Base-by-base conservation (phyloP, 208 protist genomes). In the Leishmania tarentolae region DNA sequence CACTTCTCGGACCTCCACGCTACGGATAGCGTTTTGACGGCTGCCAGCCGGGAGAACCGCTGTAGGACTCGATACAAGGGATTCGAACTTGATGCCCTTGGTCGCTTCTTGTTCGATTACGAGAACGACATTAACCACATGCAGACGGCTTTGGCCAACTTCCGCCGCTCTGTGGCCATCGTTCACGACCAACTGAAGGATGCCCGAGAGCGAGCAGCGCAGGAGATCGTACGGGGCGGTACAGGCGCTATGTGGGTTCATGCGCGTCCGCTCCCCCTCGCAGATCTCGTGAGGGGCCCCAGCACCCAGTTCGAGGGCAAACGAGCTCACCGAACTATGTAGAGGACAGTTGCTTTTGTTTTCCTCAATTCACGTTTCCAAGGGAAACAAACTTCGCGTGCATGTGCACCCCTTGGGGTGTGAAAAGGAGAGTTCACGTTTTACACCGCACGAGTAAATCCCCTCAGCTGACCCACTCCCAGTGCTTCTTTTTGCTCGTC, bases 131-230 rank as follows among this genome's bases (percentile, higher is more conserved):
- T 89, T 21, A 76, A 84, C 15, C 70, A 79, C 0, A 65, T 89
- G 47, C 78, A 84, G 37, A 44, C 71, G n/a, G 66, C 69, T 6
- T 59, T 89, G 28, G 44, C 79, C 1, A 59, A 72, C 37, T 78
- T 82, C 47, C 83, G 86, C 9, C 76, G 74, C 21, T 59, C 21
- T 21, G 79, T 87, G 21, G 86, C 78, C 5, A 74, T 84, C 24
- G 83, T 85, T 5, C 86, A 89, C 44, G 86, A 89, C 53, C 80
- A 83, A 42, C 66, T 89, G 21, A 89, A 89, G 53, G 81, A 89
- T 35, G 53, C 79, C 9, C 47, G 86, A 6, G 86, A 89, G 59
- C 80, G 82, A 15, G 86, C 86, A 6, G 82, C 83, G 35, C 86
- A 89, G 75, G 83, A 89, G 28, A 77, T 89, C 35, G 78, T 81